Base-by-base conservation (phyloP, 2,329 filamentous ascomycete species). In the Chlorencoelia australis region DNA sequence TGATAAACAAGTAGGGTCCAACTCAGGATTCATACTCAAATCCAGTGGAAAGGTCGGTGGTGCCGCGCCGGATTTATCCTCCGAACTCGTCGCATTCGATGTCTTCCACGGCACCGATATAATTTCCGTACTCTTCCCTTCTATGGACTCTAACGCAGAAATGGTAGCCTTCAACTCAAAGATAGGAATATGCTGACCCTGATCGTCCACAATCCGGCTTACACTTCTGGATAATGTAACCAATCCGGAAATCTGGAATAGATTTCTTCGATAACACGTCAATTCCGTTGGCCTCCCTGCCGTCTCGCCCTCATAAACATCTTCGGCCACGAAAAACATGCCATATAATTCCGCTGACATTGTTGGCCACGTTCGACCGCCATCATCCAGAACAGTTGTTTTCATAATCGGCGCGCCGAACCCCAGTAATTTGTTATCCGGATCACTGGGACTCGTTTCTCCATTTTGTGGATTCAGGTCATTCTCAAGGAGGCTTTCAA, bases 61-160 rank as follows among this genome's bases (percentile, higher is more conserved):
- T 3, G 71, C 62, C 13, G 60, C 43, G 68, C 71, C 49, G 73
- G 45, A 41, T 42, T 52, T 51, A 25, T 59, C 56, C 25, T 57
- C 51, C 4, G 44, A 47, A 3, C 45, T 42, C 5, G 42, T 43
- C 16, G 38, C 42, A 14, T 41, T 45, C 15, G 49, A 43, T 4
- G 54, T 93, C 65, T 95, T 95, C 88, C 89, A 95, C 0, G 89
- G 89, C 31, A 96, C 91, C 1, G 82, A 91, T 41, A 96, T 95
- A 43, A 96, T 94, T 61, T 95, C 93, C 5, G 93, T 89, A 1
- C 76, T 53, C 54, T 94, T 94, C 32, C 85, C 84, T 56, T 96
- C 89, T 33, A 95, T 93, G 4, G 86, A 94, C 60, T 96, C 89
- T 3, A 82, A 75, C 2, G 86, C 88, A 1, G 82, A 82, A 35